phyloP scores from a whole-genome alignment of 2,329 filamentous ascomycete species.

The Aschersonia sp. region DNA sequence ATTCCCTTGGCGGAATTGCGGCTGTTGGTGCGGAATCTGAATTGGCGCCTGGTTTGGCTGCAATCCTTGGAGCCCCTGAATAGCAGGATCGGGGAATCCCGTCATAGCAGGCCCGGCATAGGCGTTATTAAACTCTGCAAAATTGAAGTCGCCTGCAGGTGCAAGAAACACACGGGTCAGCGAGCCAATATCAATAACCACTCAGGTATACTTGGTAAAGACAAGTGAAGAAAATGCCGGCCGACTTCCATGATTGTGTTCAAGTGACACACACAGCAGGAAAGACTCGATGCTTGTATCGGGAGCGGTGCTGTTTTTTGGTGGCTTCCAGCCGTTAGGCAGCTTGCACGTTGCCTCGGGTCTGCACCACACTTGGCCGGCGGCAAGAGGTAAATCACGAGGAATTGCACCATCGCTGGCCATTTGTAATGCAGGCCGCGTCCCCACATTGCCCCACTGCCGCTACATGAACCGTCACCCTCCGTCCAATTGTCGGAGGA shows the following conservation, averaged over 20 bases:
- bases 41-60: slow-evolving; percentile 35
- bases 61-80: slow-evolving; percentile 31
- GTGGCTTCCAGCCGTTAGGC: too few species aligned
- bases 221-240: too few species aligned
- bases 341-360: too few species aligned
- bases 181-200: too few species aligned
- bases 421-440: slow-evolving; percentile 26
- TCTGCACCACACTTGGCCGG: not conserved
- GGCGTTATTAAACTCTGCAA: slow-evolving; percentile 36
- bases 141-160: slow-evolving; percentile 44
- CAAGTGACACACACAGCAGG: not conserved
- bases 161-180: slow-evolving; percentile 17
- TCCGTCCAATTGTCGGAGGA: not conserved
- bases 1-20: slow-evolving; percentile 15
- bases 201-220: too few species aligned
- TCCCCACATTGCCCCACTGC: slow-evolving; percentile 7
- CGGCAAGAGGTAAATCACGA: slow-evolving; percentile 30
- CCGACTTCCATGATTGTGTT: too few species aligned
- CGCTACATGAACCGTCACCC: slow-evolving; percentile 11
- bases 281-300: not conserved
- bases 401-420: slow-evolving; percentile 44
- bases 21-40: slow-evolving; percentile 20
- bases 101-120: slow-evolving; percentile 36
- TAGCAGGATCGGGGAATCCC: slow-evolving; percentile 17
- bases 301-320: too few species aligned